Base-by-base conservation (phyloP, 1,139 yeast species). In the Diutina mesorugosa region DNA sequence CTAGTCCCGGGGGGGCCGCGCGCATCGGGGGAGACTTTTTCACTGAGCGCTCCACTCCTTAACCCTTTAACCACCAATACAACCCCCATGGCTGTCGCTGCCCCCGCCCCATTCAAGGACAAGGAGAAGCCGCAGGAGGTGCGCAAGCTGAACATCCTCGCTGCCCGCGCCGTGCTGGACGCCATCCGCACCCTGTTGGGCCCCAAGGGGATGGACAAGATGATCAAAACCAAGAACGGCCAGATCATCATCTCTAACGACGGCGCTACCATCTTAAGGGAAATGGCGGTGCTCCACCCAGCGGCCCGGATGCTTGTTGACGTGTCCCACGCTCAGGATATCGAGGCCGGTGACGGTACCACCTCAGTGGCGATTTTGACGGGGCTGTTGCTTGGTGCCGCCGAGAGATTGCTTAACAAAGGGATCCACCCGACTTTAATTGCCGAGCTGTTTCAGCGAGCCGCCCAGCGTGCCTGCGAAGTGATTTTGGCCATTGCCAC, bases 121-220 rank as follows among this genome's bases (percentile, higher is more conserved):
- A 90, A 86, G 70, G 99, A 95, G 68, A 93, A 95, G 78, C 99
- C 99, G 14, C 95, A 87, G 69, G 99, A 93, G 73, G 98, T 95
- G 58, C 87, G 99, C 63, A 85, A 83, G 69, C 84, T 95, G 58
- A 95, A 95, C 68, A 91, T 95, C 63, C 78, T 89, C 60, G 99
- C 99, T 1, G 99, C 98, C 9, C 79, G 95, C 65, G 98, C 99
- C 4, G 99, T 95, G 48, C 93, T 97, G 2, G 99, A 95, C 71
- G 99, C 99, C 56, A 90, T 93, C 67, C 81, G 99, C 71, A 93
- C 99, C 3, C 90, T 98, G 10, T 76, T 93, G 59, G 99, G 99
- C 45, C 99, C 99, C 56, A 91, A 90, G 70, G 99, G 99, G 60
- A 93, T 93, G 99, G 99, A 93, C 71, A 95, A 95, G 76, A 93